Evolutionary conservation across 306 rosid species (phyloP).

Genomic region (Malus orientalis): DNA sequence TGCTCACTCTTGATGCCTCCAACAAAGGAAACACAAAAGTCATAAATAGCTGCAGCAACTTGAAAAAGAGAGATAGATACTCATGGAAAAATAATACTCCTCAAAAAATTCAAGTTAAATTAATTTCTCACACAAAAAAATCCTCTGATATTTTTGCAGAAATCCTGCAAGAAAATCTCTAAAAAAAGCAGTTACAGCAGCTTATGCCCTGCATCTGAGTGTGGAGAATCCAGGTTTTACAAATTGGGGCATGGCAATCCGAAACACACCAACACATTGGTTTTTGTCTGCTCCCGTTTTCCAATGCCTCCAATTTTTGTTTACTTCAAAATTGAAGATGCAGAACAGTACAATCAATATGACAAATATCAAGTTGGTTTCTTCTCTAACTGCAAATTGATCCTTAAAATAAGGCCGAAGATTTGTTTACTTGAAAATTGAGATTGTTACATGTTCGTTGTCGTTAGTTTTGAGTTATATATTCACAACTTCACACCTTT

Average conservation of each 20-base stretch:
- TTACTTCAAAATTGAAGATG: neutral
- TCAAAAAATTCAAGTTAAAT: neutral
- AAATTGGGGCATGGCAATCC: constrained; percentile 1
- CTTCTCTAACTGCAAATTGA: neutral
- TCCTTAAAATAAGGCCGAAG: neutral
- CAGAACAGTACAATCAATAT: neutral
- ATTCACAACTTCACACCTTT: neutral
- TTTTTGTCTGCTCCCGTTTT: neutral
- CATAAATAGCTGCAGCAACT: neutral
- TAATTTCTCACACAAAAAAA: neutral
- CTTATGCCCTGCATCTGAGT: neutral
- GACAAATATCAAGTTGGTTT: neutral
- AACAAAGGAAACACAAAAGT: constrained; percentile 4
- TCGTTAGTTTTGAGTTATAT: neutral
- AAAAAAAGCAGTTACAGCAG: neutral
- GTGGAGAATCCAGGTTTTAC: neutral
- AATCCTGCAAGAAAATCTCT: neutral
- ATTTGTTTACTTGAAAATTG: constrained; percentile 17
- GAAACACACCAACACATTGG: neutral
- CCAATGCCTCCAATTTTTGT: neutral
- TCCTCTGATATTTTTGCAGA: neutral
- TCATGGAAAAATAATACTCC: neutral
- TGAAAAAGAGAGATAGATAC: neutral
- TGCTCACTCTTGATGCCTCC: neutral
- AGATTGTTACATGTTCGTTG: neutral